phyloP scores from a whole-genome alignment of 148 eudicot species.

The Rhododendron mucronatum region DNA sequence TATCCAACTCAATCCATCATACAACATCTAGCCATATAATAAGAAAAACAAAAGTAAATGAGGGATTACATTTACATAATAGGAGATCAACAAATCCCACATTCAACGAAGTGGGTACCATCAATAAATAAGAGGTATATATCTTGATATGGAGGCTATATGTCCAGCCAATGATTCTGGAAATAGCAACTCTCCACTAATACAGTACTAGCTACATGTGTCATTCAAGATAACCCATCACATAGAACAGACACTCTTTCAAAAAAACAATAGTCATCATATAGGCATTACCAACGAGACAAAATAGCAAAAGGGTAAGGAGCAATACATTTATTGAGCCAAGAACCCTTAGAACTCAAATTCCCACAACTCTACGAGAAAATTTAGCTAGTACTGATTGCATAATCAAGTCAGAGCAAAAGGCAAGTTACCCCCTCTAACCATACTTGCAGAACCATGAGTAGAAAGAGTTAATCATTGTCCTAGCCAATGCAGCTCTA shows the following conservation, averaged over 20 bases:
- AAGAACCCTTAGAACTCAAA: not conserved
- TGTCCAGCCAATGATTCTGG: slow-evolving; percentile 1
- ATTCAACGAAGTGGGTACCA: not conserved
- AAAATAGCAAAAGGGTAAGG: not conserved
- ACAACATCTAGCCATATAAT: slow-evolving; percentile 32
- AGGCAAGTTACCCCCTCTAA: not conserved
- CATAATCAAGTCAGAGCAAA: not conserved
- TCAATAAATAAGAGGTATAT: not conserved
- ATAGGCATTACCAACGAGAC: not conserved
- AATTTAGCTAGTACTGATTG: not conserved
- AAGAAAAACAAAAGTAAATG: not conserved
- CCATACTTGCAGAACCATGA: not conserved
- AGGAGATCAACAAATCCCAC: not conserved
- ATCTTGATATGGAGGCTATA: not conserved
- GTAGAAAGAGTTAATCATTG: not conserved
- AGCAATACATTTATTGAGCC: not conserved
- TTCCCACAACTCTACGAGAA: not conserved
- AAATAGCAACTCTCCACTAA: not conserved
- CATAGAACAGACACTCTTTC: not conserved
- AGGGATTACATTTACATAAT: not conserved
- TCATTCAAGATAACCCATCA: not conserved
- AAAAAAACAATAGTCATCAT: not conserved
- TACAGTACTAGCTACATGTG: not conserved
- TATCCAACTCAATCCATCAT: slow-evolving; percentile 55
- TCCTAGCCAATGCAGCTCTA: not conserved